These are phyloP conservation scores for Penicilliopsis zonata DNA, from an alignment of 495 filamentous ascomycete species.

Conservation along the genomic window DNA sequence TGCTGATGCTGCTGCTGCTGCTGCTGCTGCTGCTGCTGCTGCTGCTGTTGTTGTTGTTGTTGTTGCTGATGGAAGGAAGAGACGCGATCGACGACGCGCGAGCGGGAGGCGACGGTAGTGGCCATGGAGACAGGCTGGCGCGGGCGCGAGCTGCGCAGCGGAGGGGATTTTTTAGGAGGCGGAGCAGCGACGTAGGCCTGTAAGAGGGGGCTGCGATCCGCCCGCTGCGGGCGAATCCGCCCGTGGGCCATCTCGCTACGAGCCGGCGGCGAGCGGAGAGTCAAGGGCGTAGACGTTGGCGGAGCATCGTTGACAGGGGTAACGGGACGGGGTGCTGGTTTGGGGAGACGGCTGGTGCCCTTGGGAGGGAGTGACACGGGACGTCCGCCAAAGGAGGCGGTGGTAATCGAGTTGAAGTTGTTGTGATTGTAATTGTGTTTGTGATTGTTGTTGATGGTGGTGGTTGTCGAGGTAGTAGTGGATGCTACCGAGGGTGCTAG, in stretches of 20 bases:
- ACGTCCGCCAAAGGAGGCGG: no score
- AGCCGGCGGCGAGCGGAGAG: slow-evolving; percentile 21
- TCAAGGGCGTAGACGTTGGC: slow-evolving; percentile 20
- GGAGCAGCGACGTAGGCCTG: slow-evolving; percentile 57
- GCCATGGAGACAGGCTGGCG: slow-evolving; percentile 68
- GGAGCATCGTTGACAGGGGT: slow-evolving; percentile 19
- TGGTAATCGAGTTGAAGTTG: no score
- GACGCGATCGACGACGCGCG: slow-evolving; percentile 40
- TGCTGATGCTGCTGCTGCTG: slow-evolving; percentile 16
- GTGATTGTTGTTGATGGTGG: no score
- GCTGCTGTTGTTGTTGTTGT: no score
- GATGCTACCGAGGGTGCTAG: no score
- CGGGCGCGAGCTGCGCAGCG: slow-evolving; percentile 69
- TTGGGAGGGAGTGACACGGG: slow-evolving; percentile 30
- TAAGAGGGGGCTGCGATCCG: slow-evolving; percentile 38
- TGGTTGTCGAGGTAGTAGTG: no score
- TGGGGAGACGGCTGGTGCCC: slow-evolving; percentile 30
- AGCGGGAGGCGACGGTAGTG: slow-evolving; percentile 52
- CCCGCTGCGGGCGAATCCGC: slow-evolving; percentile 21
- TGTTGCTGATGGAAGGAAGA: slow-evolving; percentile 26
- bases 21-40: no score
- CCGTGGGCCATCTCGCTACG: slow-evolving; percentile 19
- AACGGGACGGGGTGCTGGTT: slow-evolving; percentile 23
- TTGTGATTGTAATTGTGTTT: no score
- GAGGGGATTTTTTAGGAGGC: slow-evolving; percentile 54